Evolutionary conservation across 352 stramenopile genomes (phyloP), one percentile per base, ranked within the genome.

Genomic region (Globisporangium radiosum): DNA sequence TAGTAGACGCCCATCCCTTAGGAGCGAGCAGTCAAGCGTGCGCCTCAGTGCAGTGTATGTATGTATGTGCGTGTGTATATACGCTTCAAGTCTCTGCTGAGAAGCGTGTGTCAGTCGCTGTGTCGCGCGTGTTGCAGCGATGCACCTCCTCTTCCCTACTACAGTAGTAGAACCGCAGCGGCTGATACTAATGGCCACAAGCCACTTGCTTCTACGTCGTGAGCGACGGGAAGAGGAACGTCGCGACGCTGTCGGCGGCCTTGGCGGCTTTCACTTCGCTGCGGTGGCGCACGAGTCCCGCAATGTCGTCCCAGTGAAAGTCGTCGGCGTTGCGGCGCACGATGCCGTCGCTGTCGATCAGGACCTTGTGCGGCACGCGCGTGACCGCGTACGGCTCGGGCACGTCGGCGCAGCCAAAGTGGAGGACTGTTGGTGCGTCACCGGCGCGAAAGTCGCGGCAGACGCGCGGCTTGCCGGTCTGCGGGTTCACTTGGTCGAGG

Each of bases 281-380:
- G 47, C 60, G 64, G 52, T 87, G 64, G 54, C 60, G 72, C 54
- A 87, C 55, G 36, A 87, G 47, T 0, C 70, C 72, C 7, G 76
- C 76, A 52, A 87, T 67, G 59, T 85, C 73, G 48, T 85, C 77
- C 75, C 73, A 80, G 64, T 85, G 69, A 56, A 85, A 88, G 45
- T 80, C 70, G 13, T 84, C 74, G 9, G 69, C 69, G 14, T 79
- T 88, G 60, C 75, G 78, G 15, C 72, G 68, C 47, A 87, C 65
- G 39, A 85, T 58, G 14, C 72, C 62, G 0, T 82, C 54, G 8
- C 70, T 57, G 55, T 81, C 75, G 43, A 87, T 74, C 44, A 87
- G 63, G 36, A 75, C 25, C 49, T 70, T 79, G 59, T 85, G 76
- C 6, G 71, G 77, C 53, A 87, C 75, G 48, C 64, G 65, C 54